These are phyloP conservation scores for Heterobasidion annosum DNA, from an alignment of 1,284 basidiomycete species.

Conservation along the genomic window DNA sequence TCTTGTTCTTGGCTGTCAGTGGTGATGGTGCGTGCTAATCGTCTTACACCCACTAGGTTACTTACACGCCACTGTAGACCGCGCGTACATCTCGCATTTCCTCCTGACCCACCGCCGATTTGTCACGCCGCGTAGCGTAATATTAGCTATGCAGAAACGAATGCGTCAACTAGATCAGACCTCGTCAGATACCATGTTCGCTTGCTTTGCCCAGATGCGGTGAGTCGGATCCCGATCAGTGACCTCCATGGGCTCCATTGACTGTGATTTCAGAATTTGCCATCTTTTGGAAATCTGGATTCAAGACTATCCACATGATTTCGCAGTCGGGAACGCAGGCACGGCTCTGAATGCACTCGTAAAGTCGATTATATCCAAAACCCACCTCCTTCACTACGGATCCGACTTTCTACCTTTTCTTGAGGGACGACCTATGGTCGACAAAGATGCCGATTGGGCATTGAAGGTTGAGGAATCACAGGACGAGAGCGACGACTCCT, in stretches of 20 bases:
- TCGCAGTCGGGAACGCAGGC: conserved; percentile 61
- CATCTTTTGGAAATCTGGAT: conserved; percentile 70
- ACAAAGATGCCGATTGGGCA: conserved; percentile 65
- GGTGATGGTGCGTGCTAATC: conserved; percentile 53
- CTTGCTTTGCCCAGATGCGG: conserved; percentile 79
- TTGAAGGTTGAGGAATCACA: conserved; percentile 48
- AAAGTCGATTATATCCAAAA: conserved; percentile 67
- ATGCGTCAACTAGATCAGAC: conserved; percentile 68
- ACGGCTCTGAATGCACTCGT: conserved; percentile 67
- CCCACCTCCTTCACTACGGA: conserved; percentile 73
- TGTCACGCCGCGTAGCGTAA: conserved; percentile 59
- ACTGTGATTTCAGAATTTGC: conserved; percentile 46
- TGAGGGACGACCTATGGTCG: conserved; percentile 53
- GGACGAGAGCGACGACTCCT: conserved; percentile 54
- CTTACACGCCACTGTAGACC: conserved; percentile 36
- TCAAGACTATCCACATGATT: conserved; percentile 62
- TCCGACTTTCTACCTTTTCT: conserved; percentile 72
- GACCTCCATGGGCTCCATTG: neutral
- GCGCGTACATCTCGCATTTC: conserved; percentile 68
- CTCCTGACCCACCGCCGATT: conserved; percentile 75
- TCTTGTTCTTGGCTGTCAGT: conserved; percentile 66
- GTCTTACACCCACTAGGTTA: neutral
- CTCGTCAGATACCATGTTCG: conserved; percentile 72
- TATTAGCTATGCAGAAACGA: conserved; percentile 79
- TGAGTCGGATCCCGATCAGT: conserved; percentile 16